These are phyloP conservation scores for Aspergillus pseudoterreus DNA, from an alignment of 2,329 filamentous ascomycete species.

Conservation along the genomic window DNA sequence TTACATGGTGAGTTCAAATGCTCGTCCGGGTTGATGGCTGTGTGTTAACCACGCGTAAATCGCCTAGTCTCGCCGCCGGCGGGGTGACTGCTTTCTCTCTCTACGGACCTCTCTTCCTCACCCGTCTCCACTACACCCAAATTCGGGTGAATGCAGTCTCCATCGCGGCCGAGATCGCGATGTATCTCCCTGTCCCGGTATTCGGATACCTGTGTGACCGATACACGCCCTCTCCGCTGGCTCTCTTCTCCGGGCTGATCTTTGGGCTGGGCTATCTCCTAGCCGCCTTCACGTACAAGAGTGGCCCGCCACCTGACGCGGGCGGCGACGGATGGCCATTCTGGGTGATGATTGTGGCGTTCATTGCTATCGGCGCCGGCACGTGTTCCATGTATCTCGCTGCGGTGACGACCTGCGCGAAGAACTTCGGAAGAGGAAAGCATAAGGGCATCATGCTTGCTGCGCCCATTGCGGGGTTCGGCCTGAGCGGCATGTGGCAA, in stretches of 20 bases:
- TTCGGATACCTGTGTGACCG: slow-evolving; percentile 92
- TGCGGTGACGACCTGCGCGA: slow-evolving; percentile 91
- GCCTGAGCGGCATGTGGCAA: slow-evolving; percentile 92
- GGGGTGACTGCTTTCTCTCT: slow-evolving; percentile 92
- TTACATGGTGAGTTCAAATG: slow-evolving; percentile 49
- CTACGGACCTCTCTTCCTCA: slow-evolving; percentile 87
- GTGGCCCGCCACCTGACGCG: slow-evolving; percentile 51
- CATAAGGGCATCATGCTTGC: slow-evolving; percentile 87
- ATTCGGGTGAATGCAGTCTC: slow-evolving; percentile 87
- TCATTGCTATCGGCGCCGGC: slow-evolving; percentile 75
- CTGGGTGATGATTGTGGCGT: slow-evolving; percentile 78
- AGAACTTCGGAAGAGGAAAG: slow-evolving; percentile 91
- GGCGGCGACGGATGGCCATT: slow-evolving; percentile 65
- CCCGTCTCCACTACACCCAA: slow-evolving; percentile 81
- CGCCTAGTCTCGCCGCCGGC: slow-evolving; percentile 68
- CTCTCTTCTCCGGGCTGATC: slow-evolving; percentile 65
- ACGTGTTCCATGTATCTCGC: slow-evolving; percentile 87
- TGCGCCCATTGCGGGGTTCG: slow-evolving; percentile 86
- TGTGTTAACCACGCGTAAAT: neutral
- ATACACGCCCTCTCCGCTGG: slow-evolving; percentile 72
- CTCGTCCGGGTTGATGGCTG: neutral
- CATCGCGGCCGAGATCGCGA: slow-evolving; percentile 78
- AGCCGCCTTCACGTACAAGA: slow-evolving; percentile 73
- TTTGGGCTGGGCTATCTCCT: slow-evolving; percentile 80
- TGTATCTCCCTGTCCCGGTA: slow-evolving; percentile 88